A percentile compares a stretch with the other conserved stretches of the same genome.
Conservation (phyloP, 345 rosid species). For the Brassica cretica region DNA sequence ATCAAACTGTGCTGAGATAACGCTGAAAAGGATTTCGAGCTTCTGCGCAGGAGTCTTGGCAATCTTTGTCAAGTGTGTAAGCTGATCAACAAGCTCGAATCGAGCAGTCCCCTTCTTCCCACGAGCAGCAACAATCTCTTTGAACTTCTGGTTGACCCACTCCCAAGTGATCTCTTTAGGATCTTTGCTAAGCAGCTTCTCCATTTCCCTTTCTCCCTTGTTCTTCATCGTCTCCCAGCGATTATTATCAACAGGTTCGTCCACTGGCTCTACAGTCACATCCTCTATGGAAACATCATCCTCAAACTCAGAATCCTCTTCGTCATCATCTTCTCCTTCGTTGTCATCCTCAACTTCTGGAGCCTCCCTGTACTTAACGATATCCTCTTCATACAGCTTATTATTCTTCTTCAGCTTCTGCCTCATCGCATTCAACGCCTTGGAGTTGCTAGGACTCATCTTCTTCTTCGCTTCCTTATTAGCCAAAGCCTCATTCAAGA, state of each 20-base stretch:
- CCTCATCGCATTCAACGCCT: constrained; percentile 93
- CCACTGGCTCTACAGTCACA: constrained; percentile 44
- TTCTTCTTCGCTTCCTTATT: constrained; percentile 96
- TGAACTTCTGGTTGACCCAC: constrained; percentile 81
- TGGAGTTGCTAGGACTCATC: constrained; percentile 94
- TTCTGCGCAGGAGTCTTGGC: constrained; percentile 99
- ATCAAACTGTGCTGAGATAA: constrained; percentile 93
- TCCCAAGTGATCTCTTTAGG: constrained; percentile 96
- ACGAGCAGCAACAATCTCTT: constrained; percentile 88
- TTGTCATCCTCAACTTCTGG: constrained; percentile 74
- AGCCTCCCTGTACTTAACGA: constrained; percentile 61
- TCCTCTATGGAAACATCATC: constrained; percentile 37
- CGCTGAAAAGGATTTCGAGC: constrained; percentile 85
- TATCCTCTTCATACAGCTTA: constrained; percentile 76
- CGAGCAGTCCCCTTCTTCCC: constrained; percentile 96
- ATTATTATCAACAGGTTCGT: constrained; percentile 29
- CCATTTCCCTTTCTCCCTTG: constrained; percentile 76
- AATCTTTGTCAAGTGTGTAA: constrained; percentile 81
- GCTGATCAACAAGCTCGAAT: constrained; percentile 96
- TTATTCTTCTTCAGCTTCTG: constrained; percentile 92
- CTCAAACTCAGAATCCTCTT: constrained; percentile 55
- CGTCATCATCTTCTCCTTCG: constrained; percentile 55
- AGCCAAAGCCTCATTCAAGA: constrained; percentile 72
- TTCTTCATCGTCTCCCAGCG: constrained; percentile 74
- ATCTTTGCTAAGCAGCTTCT: constrained; percentile 67